Evolutionary conservation across 116 monocot species (phyloP), one percentile per base, ranked within the genome.

Genomic region (Cymodocea nodosa): DNA sequence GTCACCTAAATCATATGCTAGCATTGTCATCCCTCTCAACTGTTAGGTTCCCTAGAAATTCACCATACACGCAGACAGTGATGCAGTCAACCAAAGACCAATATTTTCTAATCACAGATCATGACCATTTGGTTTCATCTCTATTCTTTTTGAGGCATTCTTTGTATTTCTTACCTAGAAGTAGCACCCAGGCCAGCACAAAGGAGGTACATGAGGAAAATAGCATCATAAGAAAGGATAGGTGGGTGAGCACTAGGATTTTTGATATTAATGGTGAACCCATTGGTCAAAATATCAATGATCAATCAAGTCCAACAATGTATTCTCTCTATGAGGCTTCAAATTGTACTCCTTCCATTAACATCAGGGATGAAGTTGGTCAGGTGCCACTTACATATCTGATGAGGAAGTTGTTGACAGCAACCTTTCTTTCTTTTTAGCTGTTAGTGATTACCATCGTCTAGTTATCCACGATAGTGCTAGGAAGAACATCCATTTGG

Each of bases 191-290:
- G 53, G 71, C 72, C 34, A 69, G 55, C 36, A 70, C 77, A 50
- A 77, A 80, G 58, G 75, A 77, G 61, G 75, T 75, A 24, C 55
- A 67, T 1, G 77, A 63, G 67, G 71, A 67, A 35, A 63, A 79
- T 50, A 64, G 19, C 44, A 44, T 13, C 58, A 58, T 19, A 59
- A 63, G 52, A 66, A 19, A 6, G 10, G 60, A 76, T 15, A 54
- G 14, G 15, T 51, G 62, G 75, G 13, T 66, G 4, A 37, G 35
- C 36, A 5, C 19, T 59, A 53, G 66, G 50, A 11, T 35, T 62
- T 37, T 60, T 23, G 76, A 66, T 39, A 51, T 36, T 60, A 37
- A 50, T 56, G 62, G 49, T 6, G 51, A 40, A 11, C 16, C 68
- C 0, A 53, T 14, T 34, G 18, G 23, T 17, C 56, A 15, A 23